Evolutionary conservation across 139 green algal genomes (phyloP), one percentile per base, ranked within the genome.

Genomic region (Chlamydomonas sp.): DNA sequence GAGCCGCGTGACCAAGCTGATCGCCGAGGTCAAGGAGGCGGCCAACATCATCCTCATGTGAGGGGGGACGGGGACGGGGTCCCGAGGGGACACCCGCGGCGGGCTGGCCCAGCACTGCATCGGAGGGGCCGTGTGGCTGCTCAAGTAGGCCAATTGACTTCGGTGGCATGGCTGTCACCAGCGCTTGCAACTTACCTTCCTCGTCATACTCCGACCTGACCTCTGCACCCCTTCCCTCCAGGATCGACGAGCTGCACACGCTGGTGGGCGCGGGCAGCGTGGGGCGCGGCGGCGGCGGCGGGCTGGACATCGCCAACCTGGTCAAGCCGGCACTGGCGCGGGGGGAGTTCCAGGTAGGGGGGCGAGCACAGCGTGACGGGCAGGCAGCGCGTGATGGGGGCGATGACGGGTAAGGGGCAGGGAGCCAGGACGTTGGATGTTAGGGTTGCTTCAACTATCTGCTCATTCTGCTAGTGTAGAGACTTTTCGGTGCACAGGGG

Each of bases 251-350:
- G 92, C 83, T 99, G 31, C 98, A 99, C 96, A 99, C 95, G 60
- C 91, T 99, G 58, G 96, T 99, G 63, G 98, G 98, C 16, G 93
- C 96, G 6, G 97, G 98, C 63, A 84, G 91, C 6, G 92, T 96
- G 14, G 85, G 91, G 16, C 81, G 92, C 12, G 94, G 95, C 74
- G 94, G 95, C 62, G 89, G 90, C 57, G 93, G 95, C 58, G 98
- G 98, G 49, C 90, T 99, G 78, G 98, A 99, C 94, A 97, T 99
- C 79, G 86, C 93, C 85, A 99, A 99, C 90, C 90, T 99, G 62
- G 86, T 99, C 61, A 99, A 99, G 94, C 98, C 98, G 17, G 88
- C 88, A 1, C 77, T 91, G 61, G 88, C 88, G 1, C 77, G 88
- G 4, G 87, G 90, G 3, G 90, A 93, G 80, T 89, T 93, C 87